Percentiles rank a stretch among this genome's conserved stretches.
These are phyloP conservation scores for Ceratobasidium sp. DNA, from an alignment of 1,284 basidiomycete species.

Conservation along the genomic window DNA sequence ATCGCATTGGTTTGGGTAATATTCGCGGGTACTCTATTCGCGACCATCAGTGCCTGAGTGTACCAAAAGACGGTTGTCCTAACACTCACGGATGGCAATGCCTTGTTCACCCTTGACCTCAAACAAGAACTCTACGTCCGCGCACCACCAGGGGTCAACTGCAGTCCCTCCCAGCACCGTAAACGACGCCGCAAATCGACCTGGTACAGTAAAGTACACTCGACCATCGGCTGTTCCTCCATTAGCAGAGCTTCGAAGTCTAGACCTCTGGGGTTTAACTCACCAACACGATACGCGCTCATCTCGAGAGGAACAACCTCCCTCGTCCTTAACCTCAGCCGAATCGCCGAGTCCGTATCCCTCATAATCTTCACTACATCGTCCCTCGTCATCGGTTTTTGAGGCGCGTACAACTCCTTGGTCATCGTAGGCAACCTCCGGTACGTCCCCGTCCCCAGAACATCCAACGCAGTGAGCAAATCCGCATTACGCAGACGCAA, in stretches of 20 bases:
- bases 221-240: constrained; percentile 67
- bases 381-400: constrained; percentile 68
- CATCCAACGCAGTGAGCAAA: constrained; percentile 84
- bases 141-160: constrained; percentile 82
- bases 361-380: constrained; percentile 69
- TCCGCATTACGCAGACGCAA: constrained; percentile 84
- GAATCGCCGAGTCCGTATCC: constrained; percentile 77
- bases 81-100: constrained; percentile 1
- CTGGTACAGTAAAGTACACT: constrained; percentile 73
- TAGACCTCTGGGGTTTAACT: constrained; percentile 46
- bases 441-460: constrained; percentile 83
- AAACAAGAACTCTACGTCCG: constrained; percentile 76
- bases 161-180: constrained; percentile 71
- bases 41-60: neutral
- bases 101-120: constrained; percentile 62
- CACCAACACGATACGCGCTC: constrained; percentile 73
- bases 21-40: constrained; percentile 26
- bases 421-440: constrained; percentile 76
- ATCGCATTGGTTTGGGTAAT: constrained; percentile 24
- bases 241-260: neutral
- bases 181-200: constrained; percentile 77
- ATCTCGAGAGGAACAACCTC: constrained; percentile 80
- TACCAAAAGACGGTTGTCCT: neutral
- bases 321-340: constrained; percentile 73
- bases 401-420: constrained; percentile 73